These are phyloP conservation scores for Prasinococcaceae sp. DNA, from an alignment of 139 green algal genomes.

Conservation along the genomic window DNA sequence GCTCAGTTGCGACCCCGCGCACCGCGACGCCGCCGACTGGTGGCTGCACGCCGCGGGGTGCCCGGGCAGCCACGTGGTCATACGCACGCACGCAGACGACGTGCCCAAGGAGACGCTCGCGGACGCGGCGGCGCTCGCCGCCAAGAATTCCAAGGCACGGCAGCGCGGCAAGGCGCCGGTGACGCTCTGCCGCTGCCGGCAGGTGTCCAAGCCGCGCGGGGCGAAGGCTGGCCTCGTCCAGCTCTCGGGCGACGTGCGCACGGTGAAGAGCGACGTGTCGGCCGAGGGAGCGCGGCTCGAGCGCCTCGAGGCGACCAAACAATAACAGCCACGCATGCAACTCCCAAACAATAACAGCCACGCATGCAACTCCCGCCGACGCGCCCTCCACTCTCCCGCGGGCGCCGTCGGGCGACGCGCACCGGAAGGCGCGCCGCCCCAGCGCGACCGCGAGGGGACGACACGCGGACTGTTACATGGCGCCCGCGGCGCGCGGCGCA, in stretches of 20 bases:
- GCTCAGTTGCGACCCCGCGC: constrained; percentile 3
- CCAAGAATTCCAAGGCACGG: constrained; percentile 8
- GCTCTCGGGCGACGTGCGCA: constrained; percentile 11
- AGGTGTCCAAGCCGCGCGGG: constrained; percentile 14
- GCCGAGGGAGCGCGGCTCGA: constrained; percentile 6
- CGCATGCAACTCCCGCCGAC: too few species aligned
- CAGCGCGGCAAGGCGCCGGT: constrained; percentile 7
- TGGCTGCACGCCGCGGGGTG: constrained; percentile 20
- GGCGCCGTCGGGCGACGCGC: too few species aligned
- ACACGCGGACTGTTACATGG: too few species aligned
- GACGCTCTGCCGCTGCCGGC: constrained; percentile 6
- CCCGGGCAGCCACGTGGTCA: constrained; percentile 16
- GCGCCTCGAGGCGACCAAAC: constrained; percentile 3
- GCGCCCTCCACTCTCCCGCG: too few species aligned
- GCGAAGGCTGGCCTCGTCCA: constrained; percentile 15
- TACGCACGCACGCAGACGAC: constrained; percentile 5
- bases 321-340: too few species aligned
- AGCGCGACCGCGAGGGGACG: too few species aligned
- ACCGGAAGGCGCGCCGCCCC: too few species aligned
- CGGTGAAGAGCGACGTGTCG: constrained; percentile 4
- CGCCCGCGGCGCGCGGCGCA: too few species aligned
- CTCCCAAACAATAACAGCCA: too few species aligned
- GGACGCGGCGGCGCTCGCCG: constrained; percentile 12
- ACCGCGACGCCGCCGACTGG: constrained; percentile 9
- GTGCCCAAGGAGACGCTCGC: neutral